Evolutionary conservation across 2,329 filamentous ascomycete species (phyloP).

Genomic region (Canariomyces notabilis): DNA sequence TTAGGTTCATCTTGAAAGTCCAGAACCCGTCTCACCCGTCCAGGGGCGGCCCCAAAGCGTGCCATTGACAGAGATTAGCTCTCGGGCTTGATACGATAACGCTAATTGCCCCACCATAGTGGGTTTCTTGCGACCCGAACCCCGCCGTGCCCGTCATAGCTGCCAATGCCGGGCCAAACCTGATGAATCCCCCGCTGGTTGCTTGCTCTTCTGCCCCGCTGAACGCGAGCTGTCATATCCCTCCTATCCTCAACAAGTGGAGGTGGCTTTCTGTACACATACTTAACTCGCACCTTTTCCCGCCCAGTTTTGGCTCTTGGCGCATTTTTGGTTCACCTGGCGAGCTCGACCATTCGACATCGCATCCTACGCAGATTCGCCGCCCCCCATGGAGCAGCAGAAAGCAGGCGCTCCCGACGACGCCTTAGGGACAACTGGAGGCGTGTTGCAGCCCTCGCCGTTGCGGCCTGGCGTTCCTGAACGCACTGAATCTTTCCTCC

Average conservation of each 20-base stretch:
- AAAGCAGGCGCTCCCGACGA: slow-evolving; percentile 9
- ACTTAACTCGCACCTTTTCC: slow-evolving; percentile 5
- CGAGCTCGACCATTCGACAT: not conserved
- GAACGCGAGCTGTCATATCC: slow-evolving; percentile 10
- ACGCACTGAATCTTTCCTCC: slow-evolving; percentile 22
- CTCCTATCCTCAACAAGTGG: not conserved
- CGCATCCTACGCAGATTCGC: not conserved
- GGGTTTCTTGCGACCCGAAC: too few relatives aligned
- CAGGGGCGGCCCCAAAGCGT: not conserved
- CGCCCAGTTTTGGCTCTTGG: not conserved
- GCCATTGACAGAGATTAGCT: slow-evolving; percentile 2
- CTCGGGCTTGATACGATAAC: too few relatives aligned
- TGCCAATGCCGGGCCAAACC: slow-evolving; percentile 12
- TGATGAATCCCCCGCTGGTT: slow-evolving; percentile 4
- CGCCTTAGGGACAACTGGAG: slow-evolving; percentile 1
- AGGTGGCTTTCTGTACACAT: not conserved
- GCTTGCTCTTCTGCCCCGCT: slow-evolving; percentile 13
- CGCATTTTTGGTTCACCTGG: not conserved
- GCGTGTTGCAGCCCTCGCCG: slow-evolving; percentile 1
- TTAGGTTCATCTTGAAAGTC: not conserved
- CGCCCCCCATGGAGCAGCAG: slow-evolving; percentile 22
- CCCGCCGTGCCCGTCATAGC: slow-evolving; percentile 15
- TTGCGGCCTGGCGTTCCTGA: not conserved
- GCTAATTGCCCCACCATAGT: too few relatives aligned
- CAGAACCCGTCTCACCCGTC: too few relatives aligned